A percentile compares a stretch with the other conserved stretches of the same genome.
These are phyloP conservation scores for Tetradesmus obliquus DNA, from an alignment of 139 green algal species.

Conservation along the genomic window DNA sequence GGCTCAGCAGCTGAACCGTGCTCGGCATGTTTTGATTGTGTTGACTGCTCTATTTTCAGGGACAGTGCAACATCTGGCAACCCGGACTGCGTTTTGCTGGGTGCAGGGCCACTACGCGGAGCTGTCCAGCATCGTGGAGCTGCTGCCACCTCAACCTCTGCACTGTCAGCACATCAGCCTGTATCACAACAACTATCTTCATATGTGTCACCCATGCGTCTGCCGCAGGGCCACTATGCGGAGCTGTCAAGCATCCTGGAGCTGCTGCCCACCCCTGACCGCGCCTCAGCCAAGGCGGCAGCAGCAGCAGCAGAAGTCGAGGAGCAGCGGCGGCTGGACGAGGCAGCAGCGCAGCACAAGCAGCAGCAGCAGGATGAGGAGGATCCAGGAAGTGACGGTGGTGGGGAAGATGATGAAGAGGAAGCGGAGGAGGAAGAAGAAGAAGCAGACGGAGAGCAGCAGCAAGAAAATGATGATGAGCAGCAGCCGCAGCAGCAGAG, in stretches of 20 bases:
- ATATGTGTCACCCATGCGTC: too few species aligned
- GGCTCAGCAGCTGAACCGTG: too few species aligned
- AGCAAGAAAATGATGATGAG: neutral
- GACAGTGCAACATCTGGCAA: too few species aligned
- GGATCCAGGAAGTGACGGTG: neutral
- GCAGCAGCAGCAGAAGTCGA: neutral
- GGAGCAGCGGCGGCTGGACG: neutral
- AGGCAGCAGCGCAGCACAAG: neutral
- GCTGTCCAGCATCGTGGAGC: conserved; percentile 86
- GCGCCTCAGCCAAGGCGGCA: conserved; percentile 27
- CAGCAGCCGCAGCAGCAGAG: neutral
- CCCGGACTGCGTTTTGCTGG: too few species aligned
- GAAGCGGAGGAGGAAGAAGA: neutral
- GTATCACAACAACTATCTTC: too few species aligned
- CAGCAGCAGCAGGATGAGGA: conserved; percentile 21
- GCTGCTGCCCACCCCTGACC: conserved; percentile 34
- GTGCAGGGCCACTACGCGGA: conserved; percentile 72
- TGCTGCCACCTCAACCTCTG: too few species aligned
- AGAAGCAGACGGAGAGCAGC: neutral
- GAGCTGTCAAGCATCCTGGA: conserved; percentile 91
- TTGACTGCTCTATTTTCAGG: neutral
- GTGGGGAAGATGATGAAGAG: neutral
- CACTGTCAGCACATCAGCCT: too few species aligned
- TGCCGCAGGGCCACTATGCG: conserved; percentile 57
- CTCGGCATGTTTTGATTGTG: neutral